Evolutionary conservation across 306 rosid species (phyloP), one percentile per base, ranked within the genome.

Genomic region (Biancaea sappan): DNA sequence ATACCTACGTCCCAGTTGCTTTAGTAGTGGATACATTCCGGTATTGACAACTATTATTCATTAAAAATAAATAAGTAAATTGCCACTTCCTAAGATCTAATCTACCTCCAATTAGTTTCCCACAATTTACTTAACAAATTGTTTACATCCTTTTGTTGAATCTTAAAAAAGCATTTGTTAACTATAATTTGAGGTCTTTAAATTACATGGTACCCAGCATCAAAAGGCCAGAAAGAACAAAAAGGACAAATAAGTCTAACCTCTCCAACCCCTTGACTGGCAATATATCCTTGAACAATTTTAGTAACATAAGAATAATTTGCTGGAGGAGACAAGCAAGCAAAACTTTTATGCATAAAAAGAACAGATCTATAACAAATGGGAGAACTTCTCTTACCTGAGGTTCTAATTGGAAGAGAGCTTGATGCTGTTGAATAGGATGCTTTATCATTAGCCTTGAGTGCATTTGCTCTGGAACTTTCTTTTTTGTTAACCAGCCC

Each of bases 391-490:
- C 18, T 57, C 50, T 25, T 75, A 44, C 75, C 75, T 22, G 51
- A 25, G 38, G 34, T 37, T 16, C 0, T 9, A 26, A 24, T 2
- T 0, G 3, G 26, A 7, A 53, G 28, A 54, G 18, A 22, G 52
- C 6, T n/a, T 19, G 50, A 18, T 47, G 32, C 40, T 46, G 38
- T 7, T 61, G 50, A 24, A 32, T 40, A 6, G 4, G 22, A 8
- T 31, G 52, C 79, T 63, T 51, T 51, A 64, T n/a, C 71, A 14
- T 26, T 41, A 64, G 46, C 54, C 24, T 51, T 25, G 8, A 19
- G 21, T 29, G 16, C 13, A 48, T 5, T 50, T 28, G n/a, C 63
- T 64, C 59, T 10, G 28, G 15, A 53, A 64, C 7, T 75, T 65
- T 31, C 59, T 16, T 7, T 50, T 53, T 65, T n/a, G 29, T 32